Evolutionary conservation across 139 green algal genomes (phyloP).

Genomic region (Dunaliella sp.): DNA sequence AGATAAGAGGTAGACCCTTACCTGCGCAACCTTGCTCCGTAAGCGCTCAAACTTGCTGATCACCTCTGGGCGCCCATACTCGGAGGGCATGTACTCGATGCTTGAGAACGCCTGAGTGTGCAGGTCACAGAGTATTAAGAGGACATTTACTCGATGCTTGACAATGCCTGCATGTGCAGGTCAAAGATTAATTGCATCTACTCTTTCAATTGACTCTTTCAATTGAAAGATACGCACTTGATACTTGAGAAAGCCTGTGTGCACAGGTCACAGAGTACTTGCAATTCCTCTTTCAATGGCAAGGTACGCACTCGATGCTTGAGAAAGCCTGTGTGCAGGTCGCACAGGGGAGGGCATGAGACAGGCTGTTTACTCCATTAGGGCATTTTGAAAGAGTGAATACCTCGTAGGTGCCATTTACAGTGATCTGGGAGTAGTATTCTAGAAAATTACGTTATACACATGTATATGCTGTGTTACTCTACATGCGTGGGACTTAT

Average conservation of each 20-base stretch:
- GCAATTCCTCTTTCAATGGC: constrained; percentile 31
- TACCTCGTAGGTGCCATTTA: no score
- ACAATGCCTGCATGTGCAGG: constrained; percentile 40
- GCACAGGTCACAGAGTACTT: constrained; percentile 30
- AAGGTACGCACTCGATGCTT: constrained; percentile 34
- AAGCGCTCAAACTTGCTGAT: constrained; percentile 31
- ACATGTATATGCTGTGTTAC: no score
- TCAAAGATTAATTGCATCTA: constrained; percentile 27
- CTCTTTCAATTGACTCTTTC: no score
- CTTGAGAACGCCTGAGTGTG: constrained; percentile 41
- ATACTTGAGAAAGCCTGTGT: constrained; percentile 39
- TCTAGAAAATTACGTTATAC: no score
- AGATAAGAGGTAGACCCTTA: not conserved
- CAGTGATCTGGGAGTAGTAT: no score
- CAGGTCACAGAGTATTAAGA: constrained; percentile 27
- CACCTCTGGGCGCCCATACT: constrained; percentile 31
- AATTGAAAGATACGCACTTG: constrained; percentile 38
- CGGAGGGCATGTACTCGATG: constrained; percentile 39
- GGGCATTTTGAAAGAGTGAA: no score
- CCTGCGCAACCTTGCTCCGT: constrained; percentile 29
- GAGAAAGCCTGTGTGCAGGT: constrained; percentile 41
- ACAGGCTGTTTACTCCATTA: no score
- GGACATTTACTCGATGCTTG: constrained; percentile 35
- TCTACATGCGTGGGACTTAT: no score
- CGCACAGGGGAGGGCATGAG: no score